Base-by-base conservation (phyloP, 1,284 basidiomycete species). In the Fistulinella cinereoalba region DNA sequence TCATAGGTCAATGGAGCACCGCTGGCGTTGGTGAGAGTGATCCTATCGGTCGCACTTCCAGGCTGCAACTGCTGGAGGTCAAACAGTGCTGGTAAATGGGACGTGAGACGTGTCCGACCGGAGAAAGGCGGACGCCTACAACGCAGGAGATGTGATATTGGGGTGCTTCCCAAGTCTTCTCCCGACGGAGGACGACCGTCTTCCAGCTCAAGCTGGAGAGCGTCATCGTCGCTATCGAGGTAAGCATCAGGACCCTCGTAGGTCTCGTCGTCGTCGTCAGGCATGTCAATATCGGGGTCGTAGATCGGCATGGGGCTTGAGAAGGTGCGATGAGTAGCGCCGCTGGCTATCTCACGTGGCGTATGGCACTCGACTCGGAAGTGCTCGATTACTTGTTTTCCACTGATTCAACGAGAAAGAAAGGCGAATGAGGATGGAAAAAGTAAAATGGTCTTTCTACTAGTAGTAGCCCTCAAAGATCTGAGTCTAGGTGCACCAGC, bases 31-130 rank as follows among this genome's bases (percentile, higher is more conserved):
- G 62, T 13, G 66, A 47, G 28, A 51, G 68, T 41, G 66, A 54
- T 37, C 65, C 69, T 51, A 16, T 58, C 57, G 21, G 44, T 22
- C 24, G 49, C 18, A 28, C 41, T 43, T 10, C 52, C 27, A 28
- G 49, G 49, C 5, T 53, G 62, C 36, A 61, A 23, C 18, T 52
- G 59, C 41, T 73, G 74, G 49, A 72, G 58, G 31, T 70, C 64
- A 49, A 79, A 73, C 21, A 77, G 43, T 24, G 69, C 76, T 78
- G n/a, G 49, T n/a, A 44, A 48, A 50, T 36, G 38, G 37, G 23
- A 40, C 34, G 23, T 53, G 42, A 38, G 18, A 16, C 3, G 41
- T 40, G 24, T 33, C 34, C 34, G 23, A 22, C 21, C 9, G 13
- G 24, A 29, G 32, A 41, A 27, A n/a, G 2, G 43, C 10, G 22